A percentile compares a stretch with the other conserved stretches of the same genome.
phyloP scores from a whole-genome alignment of 495 filamentous ascomycete genomes.

The Penicillium alfredii region DNA sequence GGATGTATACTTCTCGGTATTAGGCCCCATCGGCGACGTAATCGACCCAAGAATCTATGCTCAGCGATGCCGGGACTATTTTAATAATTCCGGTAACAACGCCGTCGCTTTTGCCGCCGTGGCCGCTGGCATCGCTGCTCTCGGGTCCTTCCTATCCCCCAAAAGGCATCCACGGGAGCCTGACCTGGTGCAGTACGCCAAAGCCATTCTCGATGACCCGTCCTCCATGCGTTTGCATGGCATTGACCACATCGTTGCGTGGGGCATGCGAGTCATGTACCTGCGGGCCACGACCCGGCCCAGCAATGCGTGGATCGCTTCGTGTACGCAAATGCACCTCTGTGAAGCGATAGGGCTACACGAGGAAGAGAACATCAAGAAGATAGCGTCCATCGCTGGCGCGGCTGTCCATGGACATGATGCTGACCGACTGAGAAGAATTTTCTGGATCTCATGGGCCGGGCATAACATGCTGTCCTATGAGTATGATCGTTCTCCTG shows the following conservation, averaged over 20 bases:
- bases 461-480: conserved; percentile 30
- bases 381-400: conserved; percentile 18
- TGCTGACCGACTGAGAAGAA: conserved; percentile 25
- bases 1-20: conserved; percentile 16
- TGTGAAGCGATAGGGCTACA: conserved; percentile 26
- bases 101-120: conserved; percentile 23
- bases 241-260: conserved; percentile 31
- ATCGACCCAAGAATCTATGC: conserved; percentile 23
- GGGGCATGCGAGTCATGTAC: conserved; percentile 31
- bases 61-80: conserved; percentile 29
- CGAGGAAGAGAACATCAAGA: conserved; percentile 25
- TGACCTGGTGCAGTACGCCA: conserved; percentile 27
- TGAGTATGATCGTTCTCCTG: conserved; percentile 27
- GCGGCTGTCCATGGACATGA: conserved; percentile 22
- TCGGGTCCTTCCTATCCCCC: conserved; percentile 28
- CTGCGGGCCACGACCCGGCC: conserved; percentile 30
- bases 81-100: conserved; percentile 13
- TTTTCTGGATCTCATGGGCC: conserved; percentile 32
- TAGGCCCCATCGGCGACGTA: conserved; percentile 22
- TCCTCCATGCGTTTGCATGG: conserved; percentile 21
- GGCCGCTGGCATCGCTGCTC: conserved; percentile 24
- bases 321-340: conserved; percentile 30
- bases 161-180: conserved; percentile 23
- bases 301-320: conserved; percentile 32
- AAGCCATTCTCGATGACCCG: conserved; percentile 30